Percentiles rank a stretch among this genome's conserved stretches.
These are phyloP conservation scores for Vicia faba DNA, from an alignment of 306 rosid species.

Conservation along the genomic window DNA sequence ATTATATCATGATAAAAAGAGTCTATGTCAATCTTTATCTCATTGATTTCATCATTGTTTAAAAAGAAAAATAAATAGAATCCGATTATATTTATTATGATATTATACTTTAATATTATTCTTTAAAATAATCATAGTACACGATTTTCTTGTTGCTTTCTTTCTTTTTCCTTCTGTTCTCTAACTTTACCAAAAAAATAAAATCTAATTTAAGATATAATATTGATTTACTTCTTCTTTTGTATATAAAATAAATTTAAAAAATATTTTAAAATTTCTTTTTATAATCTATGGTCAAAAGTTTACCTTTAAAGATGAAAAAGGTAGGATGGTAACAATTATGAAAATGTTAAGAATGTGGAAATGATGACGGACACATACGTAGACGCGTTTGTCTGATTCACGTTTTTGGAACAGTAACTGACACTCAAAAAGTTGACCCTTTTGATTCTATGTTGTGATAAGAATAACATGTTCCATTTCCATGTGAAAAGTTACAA, in stretches of 20 bases:
- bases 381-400: constrained; percentile 13
- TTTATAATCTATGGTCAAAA: too few relatives aligned
- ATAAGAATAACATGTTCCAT: constrained; percentile 39
- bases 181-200: too few relatives aligned
- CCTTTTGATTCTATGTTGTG: constrained; percentile 4
- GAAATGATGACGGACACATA: constrained; percentile 20
- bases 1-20: too few relatives aligned
- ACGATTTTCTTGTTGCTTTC: not conserved
- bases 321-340: not conserved
- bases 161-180: not conserved
- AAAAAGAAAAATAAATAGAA: too few relatives aligned
- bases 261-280: too few relatives aligned
- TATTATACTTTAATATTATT: not conserved
- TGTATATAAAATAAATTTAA: too few relatives aligned
- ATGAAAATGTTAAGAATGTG: constrained; percentile 25
- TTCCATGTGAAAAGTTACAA: constrained; percentile 30
- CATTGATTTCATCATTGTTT: not conserved
- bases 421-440: constrained; percentile 37
- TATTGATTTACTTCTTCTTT: too few relatives aligned
- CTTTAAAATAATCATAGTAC: not conserved
- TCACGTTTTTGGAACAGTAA: constrained; percentile 15
- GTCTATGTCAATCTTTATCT: too few relatives aligned
- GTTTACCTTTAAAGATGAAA: not conserved
- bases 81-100: not conserved
- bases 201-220: too few relatives aligned